phyloP scores from a whole-genome alignment of 768 basidiomycete species.

The Lentinula raphanica region DNA sequence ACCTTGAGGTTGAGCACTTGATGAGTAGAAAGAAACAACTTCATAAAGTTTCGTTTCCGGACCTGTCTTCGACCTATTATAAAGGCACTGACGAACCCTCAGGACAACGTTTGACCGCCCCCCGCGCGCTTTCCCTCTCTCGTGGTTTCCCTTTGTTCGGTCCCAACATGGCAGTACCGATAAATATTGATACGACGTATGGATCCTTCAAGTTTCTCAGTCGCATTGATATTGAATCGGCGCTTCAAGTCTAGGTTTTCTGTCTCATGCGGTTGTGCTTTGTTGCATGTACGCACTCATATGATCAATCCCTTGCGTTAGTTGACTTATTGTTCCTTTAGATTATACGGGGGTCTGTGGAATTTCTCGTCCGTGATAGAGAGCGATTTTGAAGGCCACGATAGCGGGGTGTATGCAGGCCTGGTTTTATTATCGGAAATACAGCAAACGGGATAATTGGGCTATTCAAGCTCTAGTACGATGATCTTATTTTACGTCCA shows the following conservation, averaged over 20 bases:
- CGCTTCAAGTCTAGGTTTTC: not conserved
- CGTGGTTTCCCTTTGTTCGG: not conserved
- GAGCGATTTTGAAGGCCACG: not conserved
- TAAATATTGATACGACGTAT: not conserved
- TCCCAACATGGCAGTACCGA: not conserved
- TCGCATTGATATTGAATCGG: not conserved
- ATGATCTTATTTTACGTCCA: not conserved
- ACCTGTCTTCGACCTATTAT: not conserved
- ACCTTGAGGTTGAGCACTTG: not conserved
- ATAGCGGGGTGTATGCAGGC: conserved; percentile 11
- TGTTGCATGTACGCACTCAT: not conserved
- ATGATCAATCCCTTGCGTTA: not conserved
- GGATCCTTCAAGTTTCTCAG: not conserved
- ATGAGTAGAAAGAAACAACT: not conserved
- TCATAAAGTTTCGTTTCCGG: not conserved
- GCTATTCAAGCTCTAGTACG: conserved; percentile 1
- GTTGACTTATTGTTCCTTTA: not conserved
- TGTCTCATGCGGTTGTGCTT: conserved; percentile 2
- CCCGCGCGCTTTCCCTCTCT: not conserved
- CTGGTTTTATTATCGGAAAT: conserved; percentile 11
- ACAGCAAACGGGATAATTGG: conserved; percentile 1
- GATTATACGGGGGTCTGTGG: conserved; percentile 6
- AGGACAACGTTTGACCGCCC: not conserved
- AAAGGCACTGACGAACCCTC: not conserved
- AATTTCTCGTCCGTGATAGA: not conserved